Conservation (phyloP, 2,329 filamentous ascomycete genomes). For the Trichophyton verrucosum region DNA sequence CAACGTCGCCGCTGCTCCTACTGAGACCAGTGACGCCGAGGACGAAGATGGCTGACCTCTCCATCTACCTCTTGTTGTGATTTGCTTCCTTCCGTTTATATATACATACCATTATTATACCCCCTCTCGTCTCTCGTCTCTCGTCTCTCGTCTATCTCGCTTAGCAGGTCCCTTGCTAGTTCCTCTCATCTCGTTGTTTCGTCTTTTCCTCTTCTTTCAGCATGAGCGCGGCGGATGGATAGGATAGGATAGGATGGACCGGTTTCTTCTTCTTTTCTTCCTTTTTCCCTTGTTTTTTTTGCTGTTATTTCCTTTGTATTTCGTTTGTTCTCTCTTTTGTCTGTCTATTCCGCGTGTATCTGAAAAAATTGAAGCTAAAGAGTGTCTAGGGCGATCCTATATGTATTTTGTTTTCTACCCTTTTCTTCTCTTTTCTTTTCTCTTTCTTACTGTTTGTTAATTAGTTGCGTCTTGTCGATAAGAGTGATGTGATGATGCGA, state of each 20-base stretch:
- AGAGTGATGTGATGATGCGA: background rate
- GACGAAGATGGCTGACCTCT: slow-evolving; percentile 36
- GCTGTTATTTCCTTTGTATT: background rate
- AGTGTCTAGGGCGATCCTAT: background rate
- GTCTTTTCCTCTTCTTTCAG: slow-evolving; percentile 11
- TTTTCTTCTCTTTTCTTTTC: background rate
- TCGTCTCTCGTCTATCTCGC: background rate
- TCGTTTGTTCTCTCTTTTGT: slow-evolving; percentile 11
- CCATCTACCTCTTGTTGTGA: slow-evolving; percentile 15
- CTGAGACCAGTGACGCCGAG: slow-evolving; percentile 26
- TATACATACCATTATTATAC: slow-evolving; percentile 8
- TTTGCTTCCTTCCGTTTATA: slow-evolving; percentile 7
- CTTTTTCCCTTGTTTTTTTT: slow-evolving; percentile 12
- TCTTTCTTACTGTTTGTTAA: background rate
- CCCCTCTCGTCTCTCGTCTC: slow-evolving; percentile 12
- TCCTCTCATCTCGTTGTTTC: slow-evolving; percentile 15
- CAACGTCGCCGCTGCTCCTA: background rate
- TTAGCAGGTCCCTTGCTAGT: slow-evolving; percentile 14
- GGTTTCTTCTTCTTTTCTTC: slow-evolving; percentile 10
- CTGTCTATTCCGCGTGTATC: slow-evolving; percentile 1
- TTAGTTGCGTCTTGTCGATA: background rate
- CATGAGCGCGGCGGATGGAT: slow-evolving; percentile 10
- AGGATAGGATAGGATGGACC: slow-evolving; percentile 1
- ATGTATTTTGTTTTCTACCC: background rate
- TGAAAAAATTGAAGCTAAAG: slow-evolving; percentile 1